Evolutionary conservation across 352 stramenopile genomes (phyloP), one percentile per base, ranked within the genome.

Genomic region (Phytophthora vignae): DNA sequence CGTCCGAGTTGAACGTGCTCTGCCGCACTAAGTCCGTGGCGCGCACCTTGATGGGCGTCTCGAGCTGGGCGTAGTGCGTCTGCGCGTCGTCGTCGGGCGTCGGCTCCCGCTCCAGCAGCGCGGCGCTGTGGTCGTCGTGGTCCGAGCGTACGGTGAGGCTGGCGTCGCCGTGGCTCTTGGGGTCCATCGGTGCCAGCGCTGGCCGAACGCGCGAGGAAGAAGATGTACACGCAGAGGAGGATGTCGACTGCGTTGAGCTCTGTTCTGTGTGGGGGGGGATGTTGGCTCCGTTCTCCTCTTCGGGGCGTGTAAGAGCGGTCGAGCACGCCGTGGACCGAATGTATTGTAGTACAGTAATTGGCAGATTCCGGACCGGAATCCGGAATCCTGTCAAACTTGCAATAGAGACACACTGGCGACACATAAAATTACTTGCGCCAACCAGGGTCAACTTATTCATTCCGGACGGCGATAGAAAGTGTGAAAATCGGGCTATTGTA

Each of bases 1-100:
- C 60, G 49, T 80, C 77, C 44, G 71, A 81, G 48, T 77, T 74
- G 62, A 84, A 89, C 54, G 81, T 89, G 55, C 79, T 58, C 55
- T 83, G 75, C 25, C 67, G 56, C 1, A 60, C 60, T 1, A 72
- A 52, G 7, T 83, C 67, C 53, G 60, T 56, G 38, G 58, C 44
- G 8, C 38, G 70, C 21, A 73, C 44, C 50, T 83, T 77, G 9
- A 77, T 55, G 38, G 81, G 81, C 55, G 81, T 87, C 69, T 78
- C 64, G 4, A 89, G 52, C 53, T 79, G 73, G 4, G 59, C 38
- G 68, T 88, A 88, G 49, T 55, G 67, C 27, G 76, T 42, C 36
- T 42, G 36, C 36, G 36, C 1, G 36, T 42, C 46, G 9, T 9
- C 1, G 36, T 42, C 46, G 4, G 12, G 44, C 27, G 36, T n/a